Evolutionary conservation across 2,329 filamentous ascomycete genomes (phyloP).

Genomic region (Calonectria pseudoreteaudii): DNA sequence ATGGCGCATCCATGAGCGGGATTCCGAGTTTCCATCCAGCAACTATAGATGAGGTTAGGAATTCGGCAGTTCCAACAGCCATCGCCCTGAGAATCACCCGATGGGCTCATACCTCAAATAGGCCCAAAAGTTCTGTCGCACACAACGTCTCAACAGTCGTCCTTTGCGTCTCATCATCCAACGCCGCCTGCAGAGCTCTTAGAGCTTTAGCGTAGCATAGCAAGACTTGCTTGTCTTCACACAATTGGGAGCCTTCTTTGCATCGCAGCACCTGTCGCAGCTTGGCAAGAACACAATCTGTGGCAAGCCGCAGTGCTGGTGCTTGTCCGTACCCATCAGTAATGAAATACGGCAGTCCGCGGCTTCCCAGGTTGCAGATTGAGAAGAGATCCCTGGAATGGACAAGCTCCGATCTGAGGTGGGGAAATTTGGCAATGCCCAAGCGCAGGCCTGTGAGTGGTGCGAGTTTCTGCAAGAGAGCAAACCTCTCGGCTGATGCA

Average conservation of each 20-base stretch:
- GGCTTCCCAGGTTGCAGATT: slow-evolving; percentile 4
- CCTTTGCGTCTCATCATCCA: slow-evolving; percentile 23
- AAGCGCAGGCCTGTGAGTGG: slow-evolving; percentile 21
- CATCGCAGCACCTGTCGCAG: slow-evolving; percentile 9
- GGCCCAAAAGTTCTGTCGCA: slow-evolving; percentile 17
- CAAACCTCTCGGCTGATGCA: background rate
- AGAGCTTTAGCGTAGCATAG: slow-evolving; percentile 16
- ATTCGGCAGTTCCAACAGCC: background rate
- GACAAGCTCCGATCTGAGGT: background rate
- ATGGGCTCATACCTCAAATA: slow-evolving; percentile 14
- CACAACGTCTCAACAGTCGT: slow-evolving; percentile 20
- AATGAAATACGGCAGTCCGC: slow-evolving; percentile 16
- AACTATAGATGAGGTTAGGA: background rate
- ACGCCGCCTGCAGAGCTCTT: slow-evolving; percentile 16
- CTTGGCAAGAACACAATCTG: slow-evolving; percentile 22
- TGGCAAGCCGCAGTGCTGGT: slow-evolving; percentile 2
- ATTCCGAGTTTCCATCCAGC: slow-evolving; percentile 7
- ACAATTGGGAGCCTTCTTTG: background rate
- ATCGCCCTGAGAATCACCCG: background rate
- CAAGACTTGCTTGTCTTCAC: background rate
- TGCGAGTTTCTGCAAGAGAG: slow-evolving; percentile 14
- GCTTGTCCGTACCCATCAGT: slow-evolving; percentile 10
- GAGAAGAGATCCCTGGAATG: background rate
- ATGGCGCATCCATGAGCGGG: slow-evolving; percentile 19
- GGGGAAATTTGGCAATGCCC: slow-evolving; percentile 8